Percentiles rank a stretch among this genome's conserved stretches.
Evolutionary conservation across 2,329 filamentous ascomycete species (phyloP).

Genomic region (Elsinoe necatrix): DNA sequence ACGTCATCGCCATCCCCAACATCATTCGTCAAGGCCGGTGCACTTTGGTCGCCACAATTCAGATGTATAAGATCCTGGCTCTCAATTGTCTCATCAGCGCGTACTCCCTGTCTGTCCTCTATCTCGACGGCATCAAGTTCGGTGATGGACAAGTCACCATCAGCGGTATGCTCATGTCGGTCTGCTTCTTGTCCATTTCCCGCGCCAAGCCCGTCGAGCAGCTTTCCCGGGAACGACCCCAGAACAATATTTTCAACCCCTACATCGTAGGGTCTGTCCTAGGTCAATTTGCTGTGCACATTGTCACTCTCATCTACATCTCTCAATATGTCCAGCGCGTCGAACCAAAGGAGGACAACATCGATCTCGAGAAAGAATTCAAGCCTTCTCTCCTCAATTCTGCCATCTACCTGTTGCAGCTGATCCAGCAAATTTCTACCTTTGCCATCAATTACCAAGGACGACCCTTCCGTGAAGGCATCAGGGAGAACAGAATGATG

Average conservation of each 20-base stretch:
- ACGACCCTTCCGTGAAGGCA: constrained; percentile 90
- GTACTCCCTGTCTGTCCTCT: constrained; percentile 92
- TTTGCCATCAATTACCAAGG: constrained; percentile 99
- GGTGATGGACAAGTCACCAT: constrained; percentile 97
- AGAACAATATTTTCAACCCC: constrained; percentile 97
- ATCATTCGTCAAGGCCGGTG: constrained; percentile 97
- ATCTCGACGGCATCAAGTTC: constrained; percentile 98
- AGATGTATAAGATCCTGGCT: constrained; percentile 99
- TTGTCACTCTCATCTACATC: constrained; percentile 87
- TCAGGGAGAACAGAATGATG: constrained; percentile 95
- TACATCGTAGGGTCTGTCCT: constrained; percentile 98
- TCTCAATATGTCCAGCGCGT: constrained; percentile 78
- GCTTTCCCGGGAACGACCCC: constrained; percentile 90
- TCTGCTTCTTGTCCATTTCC: constrained; percentile 98
- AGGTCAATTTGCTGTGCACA: constrained; percentile 94
- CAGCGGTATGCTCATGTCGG: constrained; percentile 98
- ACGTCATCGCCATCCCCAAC: constrained; percentile 94
- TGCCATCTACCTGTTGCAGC: constrained; percentile 90
- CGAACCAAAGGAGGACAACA: constrained; percentile 58
- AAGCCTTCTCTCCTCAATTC: constrained; percentile 88
- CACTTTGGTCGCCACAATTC: constrained; percentile 94
- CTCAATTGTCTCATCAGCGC: constrained; percentile 96
- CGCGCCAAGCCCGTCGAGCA: constrained; percentile 91
- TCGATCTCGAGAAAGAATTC: constrained; percentile 94
- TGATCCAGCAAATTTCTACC: constrained; percentile 98